Base-by-base conservation (phyloP, 148 eudicot species). In the Fagopyrum esculentum region DNA sequence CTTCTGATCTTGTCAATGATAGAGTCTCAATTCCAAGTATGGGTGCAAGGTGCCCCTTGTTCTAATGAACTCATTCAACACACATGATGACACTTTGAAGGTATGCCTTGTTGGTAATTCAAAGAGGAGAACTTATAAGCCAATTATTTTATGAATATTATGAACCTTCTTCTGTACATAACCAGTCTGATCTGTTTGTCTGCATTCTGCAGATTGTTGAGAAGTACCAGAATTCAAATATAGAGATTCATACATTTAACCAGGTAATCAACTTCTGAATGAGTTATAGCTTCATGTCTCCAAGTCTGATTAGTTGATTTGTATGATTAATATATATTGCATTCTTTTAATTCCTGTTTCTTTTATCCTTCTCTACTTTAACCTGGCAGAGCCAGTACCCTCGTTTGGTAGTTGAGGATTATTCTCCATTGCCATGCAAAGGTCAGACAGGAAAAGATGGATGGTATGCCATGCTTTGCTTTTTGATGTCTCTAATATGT, bases 21-120 rank as follows among this genome's bases (percentile, higher is more conserved):
- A 95, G 97, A 78, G 76, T 45, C 94, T 95, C 60, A 95, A 95
- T 76, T 72, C 85, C 78, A 89, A 83, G 82, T 95, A 95, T 69
- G 99, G 99, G 55, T 89, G 93, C 91, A 90, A 78, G 72, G 99
- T 95, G 49, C 99, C 99, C 44, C 86, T 95, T 80, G 88, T 95
- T 77, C 82, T 95, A 47, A 92, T 95, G 99, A 95, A 95, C 89
- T 95, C 99, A 72, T 95, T 95, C 86, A 95, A 95, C 87, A 95
- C 99, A 49, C 97, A 95, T 82, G 99, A 95, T 76, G 99, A 95
- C 59, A 95, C 99, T 55, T 84, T 78, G 29, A 90, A 92, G 97
- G 99, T 95, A 72, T 73, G 54, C 11, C 70, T 75, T 45, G 51
- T 29, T 43, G 15, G 46, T 56, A 61, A 2, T 80, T 35, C 52